phyloP scores from a whole-genome alignment of 306 rosid species.

The Albizia julibrissin region DNA sequence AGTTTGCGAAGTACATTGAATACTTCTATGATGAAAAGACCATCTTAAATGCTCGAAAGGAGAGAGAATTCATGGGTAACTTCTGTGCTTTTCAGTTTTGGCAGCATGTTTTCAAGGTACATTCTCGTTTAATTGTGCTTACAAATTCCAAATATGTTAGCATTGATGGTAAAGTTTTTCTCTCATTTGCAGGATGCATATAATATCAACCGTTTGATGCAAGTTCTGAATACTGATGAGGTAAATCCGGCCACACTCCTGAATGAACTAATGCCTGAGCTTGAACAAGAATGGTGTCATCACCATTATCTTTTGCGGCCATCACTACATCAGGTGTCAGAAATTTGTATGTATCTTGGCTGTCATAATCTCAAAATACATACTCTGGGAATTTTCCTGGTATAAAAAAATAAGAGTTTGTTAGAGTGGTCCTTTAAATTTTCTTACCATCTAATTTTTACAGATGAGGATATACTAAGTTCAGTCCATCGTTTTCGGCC shows the following conservation, averaged over 20 bases:
- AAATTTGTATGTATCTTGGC: slow-evolving; percentile 62
- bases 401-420: not conserved
- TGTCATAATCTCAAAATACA: slow-evolving; percentile 22
- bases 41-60: slow-evolving; percentile 54
- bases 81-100: slow-evolving; percentile 84
- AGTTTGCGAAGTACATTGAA: slow-evolving; percentile 53
- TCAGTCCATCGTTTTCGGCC: slow-evolving; percentile 81
- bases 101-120: slow-evolving; percentile 86
- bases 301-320: slow-evolving; percentile 69
- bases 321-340: slow-evolving; percentile 66
- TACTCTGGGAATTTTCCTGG: not conserved
- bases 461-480: slow-evolving; percentile 74
- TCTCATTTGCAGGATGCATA: slow-evolving; percentile 56
- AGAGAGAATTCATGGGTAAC: slow-evolving; percentile 60
- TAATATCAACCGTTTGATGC: slow-evolving; percentile 62
- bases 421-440: slow-evolving; percentile 1
- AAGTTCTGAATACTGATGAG: slow-evolving; percentile 45
- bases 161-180: slow-evolving; percentile 31
- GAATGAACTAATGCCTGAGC: slow-evolving; percentile 36
- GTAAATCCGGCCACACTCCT: slow-evolving; percentile 35
- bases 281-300: slow-evolving; percentile 82
- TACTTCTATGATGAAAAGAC: slow-evolving; percentile 49
- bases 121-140: slow-evolving; percentile 22
- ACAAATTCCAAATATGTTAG: slow-evolving; percentile 17
- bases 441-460: slow-evolving; percentile 19